Conservation (phyloP, 1,139 yeast genomes). For the Wickerhamomyces sp. region DNA sequence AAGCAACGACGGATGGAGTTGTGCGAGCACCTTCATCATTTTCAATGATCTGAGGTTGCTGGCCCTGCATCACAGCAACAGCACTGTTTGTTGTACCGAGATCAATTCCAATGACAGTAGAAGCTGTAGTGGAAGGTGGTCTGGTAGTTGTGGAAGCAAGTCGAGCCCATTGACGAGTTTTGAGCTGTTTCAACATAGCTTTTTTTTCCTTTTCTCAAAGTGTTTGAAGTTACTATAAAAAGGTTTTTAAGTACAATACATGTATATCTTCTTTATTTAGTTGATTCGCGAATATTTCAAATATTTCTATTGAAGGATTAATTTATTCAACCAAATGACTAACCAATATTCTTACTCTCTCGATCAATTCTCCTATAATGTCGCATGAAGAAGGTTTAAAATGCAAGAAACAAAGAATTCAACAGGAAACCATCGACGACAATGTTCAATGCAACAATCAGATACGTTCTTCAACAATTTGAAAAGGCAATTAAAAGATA, state of each 20-base stretch:
- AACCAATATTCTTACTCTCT: no score
- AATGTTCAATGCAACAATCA: no score
- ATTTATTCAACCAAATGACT: no score
- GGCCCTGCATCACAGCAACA: slow-evolving; percentile 53
- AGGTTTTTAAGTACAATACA: background rate
- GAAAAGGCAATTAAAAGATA: no score
- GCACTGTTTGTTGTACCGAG: slow-evolving; percentile 82
- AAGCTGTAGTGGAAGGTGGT: background rate
- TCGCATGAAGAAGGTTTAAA: no score
- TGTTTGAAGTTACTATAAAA: background rate
- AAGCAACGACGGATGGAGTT: slow-evolving; percentile 71
- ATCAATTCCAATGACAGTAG: slow-evolving; percentile 67
- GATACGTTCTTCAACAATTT: no score
- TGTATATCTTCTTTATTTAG: background rate
- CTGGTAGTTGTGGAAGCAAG: background rate
- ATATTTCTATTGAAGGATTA: no score
- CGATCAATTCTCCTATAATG: no score
- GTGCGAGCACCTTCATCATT: slow-evolving; percentile 67
- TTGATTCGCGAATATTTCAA: no score
- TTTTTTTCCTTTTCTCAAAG: background rate
- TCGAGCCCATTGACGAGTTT: background rate
- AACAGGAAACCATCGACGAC: no score
- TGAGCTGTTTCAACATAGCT: background rate
- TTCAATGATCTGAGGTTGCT: slow-evolving; percentile 53
- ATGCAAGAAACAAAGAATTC: no score